Conservation (phyloP, 2,329 filamentous ascomycete species). For the Xylaria digitata region DNA sequence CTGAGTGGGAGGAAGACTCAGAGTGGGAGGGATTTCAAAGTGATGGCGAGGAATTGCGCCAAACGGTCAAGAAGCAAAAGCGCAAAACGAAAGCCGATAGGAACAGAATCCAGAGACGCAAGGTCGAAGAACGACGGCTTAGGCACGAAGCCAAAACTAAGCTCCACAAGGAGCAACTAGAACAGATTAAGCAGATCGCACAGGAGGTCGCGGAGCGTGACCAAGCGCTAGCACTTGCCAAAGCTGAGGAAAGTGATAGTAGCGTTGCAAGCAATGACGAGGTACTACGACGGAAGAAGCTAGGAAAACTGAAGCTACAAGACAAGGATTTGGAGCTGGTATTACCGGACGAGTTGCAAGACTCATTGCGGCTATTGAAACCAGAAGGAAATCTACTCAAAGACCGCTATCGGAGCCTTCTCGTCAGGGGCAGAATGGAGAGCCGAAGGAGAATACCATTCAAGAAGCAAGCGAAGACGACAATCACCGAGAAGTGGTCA, state of each 20-base stretch:
- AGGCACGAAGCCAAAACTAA: conserved; percentile 82
- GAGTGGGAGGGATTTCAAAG: conserved; percentile 93
- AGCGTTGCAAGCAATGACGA: conserved; percentile 65
- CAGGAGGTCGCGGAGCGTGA: conserved; percentile 71
- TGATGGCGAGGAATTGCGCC: conserved; percentile 73
- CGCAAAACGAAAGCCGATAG: conserved; percentile 88
- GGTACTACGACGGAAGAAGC: conserved; percentile 74
- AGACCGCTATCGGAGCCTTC: conserved; percentile 88
- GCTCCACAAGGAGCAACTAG: conserved; percentile 76
- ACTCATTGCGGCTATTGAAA: conserved; percentile 83
- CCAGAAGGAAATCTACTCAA: conserved; percentile 96
- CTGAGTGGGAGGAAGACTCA: conserved; percentile 85
- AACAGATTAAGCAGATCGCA: conserved; percentile 77
- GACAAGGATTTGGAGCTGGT: conserved; percentile 85
- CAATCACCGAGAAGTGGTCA: conserved; percentile 93
- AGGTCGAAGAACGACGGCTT: conserved; percentile 82
- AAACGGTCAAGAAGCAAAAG: conserved; percentile 79
- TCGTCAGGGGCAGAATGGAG: conserved; percentile 91
- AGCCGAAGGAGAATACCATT: conserved; percentile 81
- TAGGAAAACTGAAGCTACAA: conserved; percentile 79
- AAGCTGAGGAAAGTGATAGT: conserved; percentile 60
- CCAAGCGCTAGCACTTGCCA: conserved; percentile 57
- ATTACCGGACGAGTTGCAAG: conserved; percentile 83
- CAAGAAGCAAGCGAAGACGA: conserved; percentile 82
- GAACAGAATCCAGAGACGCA: conserved; percentile 88